Conservation (phyloP, 83 land plant genomes). For the Diphasiastrum complanatum region DNA sequence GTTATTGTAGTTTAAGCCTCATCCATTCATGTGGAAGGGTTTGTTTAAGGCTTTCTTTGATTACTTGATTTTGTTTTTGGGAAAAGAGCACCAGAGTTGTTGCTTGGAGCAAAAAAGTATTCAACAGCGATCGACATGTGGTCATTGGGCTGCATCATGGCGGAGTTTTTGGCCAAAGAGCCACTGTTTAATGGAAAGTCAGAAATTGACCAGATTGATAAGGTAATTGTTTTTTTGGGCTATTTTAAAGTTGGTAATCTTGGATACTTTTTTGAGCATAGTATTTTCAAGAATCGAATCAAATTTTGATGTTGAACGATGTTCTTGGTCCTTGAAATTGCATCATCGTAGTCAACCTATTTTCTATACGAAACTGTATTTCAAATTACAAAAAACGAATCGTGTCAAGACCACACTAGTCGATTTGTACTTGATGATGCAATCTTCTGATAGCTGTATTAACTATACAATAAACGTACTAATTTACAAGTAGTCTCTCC, state of each 20-base stretch:
- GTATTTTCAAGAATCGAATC: background rate
- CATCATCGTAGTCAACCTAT: too few species aligned
- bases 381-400: too few species aligned
- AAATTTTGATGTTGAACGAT: background rate
- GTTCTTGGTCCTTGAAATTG: too few species aligned
- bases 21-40: conserved; percentile 27
- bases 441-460: too few species aligned
- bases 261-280: background rate
- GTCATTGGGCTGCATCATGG: conserved; percentile 99
- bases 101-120: conserved; percentile 72
- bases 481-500: too few species aligned
- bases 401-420: too few species aligned
- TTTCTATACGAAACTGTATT: too few species aligned
- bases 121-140: conserved; percentile 98
- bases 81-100: conserved; percentile 87
- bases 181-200: conserved; percentile 78
- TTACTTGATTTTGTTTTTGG: background rate
- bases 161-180: conserved; percentile 74
- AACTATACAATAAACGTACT: too few species aligned
- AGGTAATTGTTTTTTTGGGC: conserved; percentile 35
- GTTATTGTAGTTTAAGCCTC: background rate
- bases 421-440: too few species aligned
- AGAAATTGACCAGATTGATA: conserved; percentile 80
- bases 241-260: background rate
- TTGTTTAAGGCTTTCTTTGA: too few species aligned